These are phyloP conservation scores for Gymnopilus junonius DNA, from an alignment of 768 basidiomycete species.

Conservation along the genomic window DNA sequence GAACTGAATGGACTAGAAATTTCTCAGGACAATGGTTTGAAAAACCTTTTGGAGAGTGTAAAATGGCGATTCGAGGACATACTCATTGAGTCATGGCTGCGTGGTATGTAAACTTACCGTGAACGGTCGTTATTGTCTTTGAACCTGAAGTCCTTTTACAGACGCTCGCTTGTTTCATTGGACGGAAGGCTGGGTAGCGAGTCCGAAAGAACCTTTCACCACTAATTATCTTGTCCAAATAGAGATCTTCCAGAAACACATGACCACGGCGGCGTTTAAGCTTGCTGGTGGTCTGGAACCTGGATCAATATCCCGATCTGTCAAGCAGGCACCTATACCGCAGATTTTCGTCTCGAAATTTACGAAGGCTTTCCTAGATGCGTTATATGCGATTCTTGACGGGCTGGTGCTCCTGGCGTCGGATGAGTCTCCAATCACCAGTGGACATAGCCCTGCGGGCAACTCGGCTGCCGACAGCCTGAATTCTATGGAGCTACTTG, in stretches of 20 bases:
- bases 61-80: constrained; percentile 90
- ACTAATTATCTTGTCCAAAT: constrained; percentile 81
- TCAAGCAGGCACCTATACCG: constrained; percentile 65
- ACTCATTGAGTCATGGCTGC: constrained; percentile 77
- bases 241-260: constrained; percentile 79
- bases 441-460: constrained; percentile 39
- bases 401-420: constrained; percentile 82
- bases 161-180: constrained; percentile 84
- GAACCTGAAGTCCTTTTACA: constrained; percentile 31
- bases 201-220: constrained; percentile 61
- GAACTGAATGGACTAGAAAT: constrained; percentile 85
- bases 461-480: constrained; percentile 36
- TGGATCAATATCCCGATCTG: constrained; percentile 49
- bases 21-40: constrained; percentile 74
- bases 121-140: not conserved
- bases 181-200: constrained; percentile 85
- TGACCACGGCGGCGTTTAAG: constrained; percentile 77
- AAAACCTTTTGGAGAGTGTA: constrained; percentile 75
- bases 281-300: constrained; percentile 78
- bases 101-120: constrained; percentile 56
- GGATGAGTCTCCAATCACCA: constrained; percentile 60
- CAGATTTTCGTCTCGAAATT: constrained; percentile 73
- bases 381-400: constrained; percentile 83
- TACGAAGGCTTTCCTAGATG: constrained; percentile 84
- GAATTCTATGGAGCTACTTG: constrained; percentile 59